Evolutionary conservation across 1,284 basidiomycete genomes (phyloP), one percentile per base, ranked within the genome.

Genomic region (Ganoderma sp.): DNA sequence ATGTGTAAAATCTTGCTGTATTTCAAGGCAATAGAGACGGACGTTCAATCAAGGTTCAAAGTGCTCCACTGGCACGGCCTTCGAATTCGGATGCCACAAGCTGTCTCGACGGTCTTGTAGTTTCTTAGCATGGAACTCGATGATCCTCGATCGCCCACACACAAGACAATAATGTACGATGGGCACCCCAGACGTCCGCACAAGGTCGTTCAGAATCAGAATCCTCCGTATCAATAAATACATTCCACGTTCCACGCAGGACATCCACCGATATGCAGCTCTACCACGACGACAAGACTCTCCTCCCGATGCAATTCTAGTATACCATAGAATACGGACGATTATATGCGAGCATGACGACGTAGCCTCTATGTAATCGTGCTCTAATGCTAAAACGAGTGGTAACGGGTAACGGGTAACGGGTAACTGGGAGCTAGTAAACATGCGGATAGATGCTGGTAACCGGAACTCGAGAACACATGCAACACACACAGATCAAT

Each of bases 261-360:
- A 39, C 34, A 58, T 3, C 56, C 56, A 39, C 32, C 32, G 39
- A 34, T 39, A 39, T n/a, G 19, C n/a, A n/a, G 56, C 56, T 58
- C 56, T 58, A 58, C 56, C 14, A 17, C 32, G 39, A 37, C 48
- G 22, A 37, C 22, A 10, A 9, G 34, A 37, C 19, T 34, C 56
- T 58, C n/a, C n/a, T 17, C 25, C 25, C 60, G 41, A 45, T 41
- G 60, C 56, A 64, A 63, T 63, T 68, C 66, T 71, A 69, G 10
- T 71, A 19, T 71, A 71, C 70, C 70, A 71, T 68, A 69, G 63
- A 63, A 68, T 69, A 69, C 62, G 41, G 57, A 69, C 59, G 48
- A 69, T 69, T 72, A 72, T 41, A 72, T 41, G 42, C 41, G 43
- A 52, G 41, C 63, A 50, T 52, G 64, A 42, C 37, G 56, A 57